These are phyloP conservation scores for Magnolia sinica DNA, from an alignment of 164 flowering plant genomes.

Conservation along the genomic window DNA sequence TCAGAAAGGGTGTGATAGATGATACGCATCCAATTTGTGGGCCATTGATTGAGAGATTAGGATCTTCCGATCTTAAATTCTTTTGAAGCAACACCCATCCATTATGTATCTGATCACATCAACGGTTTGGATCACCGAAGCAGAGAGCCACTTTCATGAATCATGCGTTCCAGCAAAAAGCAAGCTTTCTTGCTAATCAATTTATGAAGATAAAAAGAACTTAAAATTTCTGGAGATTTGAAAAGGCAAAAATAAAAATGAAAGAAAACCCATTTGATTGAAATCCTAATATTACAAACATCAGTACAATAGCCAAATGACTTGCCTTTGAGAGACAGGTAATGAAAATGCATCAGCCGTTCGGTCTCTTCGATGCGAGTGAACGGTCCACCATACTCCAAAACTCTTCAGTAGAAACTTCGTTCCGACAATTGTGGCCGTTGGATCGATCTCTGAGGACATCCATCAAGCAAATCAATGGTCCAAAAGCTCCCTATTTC, in stretches of 20 bases:
- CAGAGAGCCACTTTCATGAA: not conserved
- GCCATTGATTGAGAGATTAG: not conserved
- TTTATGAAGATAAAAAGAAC: too few relatives aligned
- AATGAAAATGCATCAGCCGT: not conserved
- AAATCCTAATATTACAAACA: slow-evolving; percentile 5
- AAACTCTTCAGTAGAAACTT: not conserved
- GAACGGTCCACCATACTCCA: not conserved
- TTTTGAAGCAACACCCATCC: not conserved
- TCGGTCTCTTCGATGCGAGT: not conserved
- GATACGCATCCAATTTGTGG: not conserved
- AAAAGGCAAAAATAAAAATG: not conserved
- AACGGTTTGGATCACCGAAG: not conserved
- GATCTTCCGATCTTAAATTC: not conserved
- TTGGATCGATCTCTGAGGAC: too few relatives aligned
- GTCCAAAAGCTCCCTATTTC: too few relatives aligned
- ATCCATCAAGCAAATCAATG: too few relatives aligned
- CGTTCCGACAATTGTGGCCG: too few relatives aligned
- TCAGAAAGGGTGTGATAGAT: too few relatives aligned
- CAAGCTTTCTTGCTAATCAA: slow-evolving; percentile 5
- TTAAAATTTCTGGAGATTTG: not conserved
- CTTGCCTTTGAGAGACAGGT: slow-evolving; percentile 25
- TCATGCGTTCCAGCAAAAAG: not conserved
- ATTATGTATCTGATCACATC: not conserved
- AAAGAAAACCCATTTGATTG: not conserved
- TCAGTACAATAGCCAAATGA: slow-evolving; percentile 41